Evolutionary conservation across 306 rosid species (phyloP).

Genomic region (Cicer yamashitae): DNA sequence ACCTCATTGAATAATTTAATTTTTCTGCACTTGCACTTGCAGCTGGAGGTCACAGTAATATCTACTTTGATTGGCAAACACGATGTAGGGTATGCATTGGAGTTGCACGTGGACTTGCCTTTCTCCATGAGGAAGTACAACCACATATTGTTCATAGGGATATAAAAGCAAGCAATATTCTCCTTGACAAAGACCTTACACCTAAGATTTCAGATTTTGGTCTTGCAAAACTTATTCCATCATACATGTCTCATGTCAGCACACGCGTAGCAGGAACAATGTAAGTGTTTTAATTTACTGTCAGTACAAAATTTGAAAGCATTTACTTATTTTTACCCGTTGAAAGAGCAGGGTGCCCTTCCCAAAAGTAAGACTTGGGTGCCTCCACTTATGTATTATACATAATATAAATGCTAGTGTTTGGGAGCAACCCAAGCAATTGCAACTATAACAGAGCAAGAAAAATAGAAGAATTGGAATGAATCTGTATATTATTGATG

Average conservation of each 20-base stretch:
- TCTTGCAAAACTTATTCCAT: slow-evolving; percentile 88
- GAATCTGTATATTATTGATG: too few relatives aligned
- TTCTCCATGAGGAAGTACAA: slow-evolving; percentile 84
- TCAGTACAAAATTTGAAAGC: slow-evolving; percentile 1
- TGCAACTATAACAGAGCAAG: neutral
- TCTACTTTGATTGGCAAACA: slow-evolving; percentile 72
- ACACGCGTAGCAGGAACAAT: slow-evolving; percentile 98
- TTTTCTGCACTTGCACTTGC: slow-evolving; percentile 54
- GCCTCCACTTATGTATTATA: slow-evolving; percentile 3
- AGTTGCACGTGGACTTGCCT: slow-evolving; percentile 87
- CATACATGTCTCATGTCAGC: slow-evolving; percentile 85
- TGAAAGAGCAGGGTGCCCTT: slow-evolving; percentile 12
- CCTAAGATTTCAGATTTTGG: slow-evolving; percentile 96
- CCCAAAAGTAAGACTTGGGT: slow-evolving; percentile 18
- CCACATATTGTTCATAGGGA: slow-evolving; percentile 93
- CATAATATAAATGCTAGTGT: neutral
- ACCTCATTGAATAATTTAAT: slow-evolving; percentile 15
- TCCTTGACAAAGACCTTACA: slow-evolving; percentile 72
- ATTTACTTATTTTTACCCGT: slow-evolving; percentile 10
- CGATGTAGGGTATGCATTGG: slow-evolving; percentile 70
- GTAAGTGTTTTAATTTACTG: slow-evolving; percentile 52
- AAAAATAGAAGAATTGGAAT: too few relatives aligned
- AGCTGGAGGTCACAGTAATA: slow-evolving; percentile 66
- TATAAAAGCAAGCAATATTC: slow-evolving; percentile 96
- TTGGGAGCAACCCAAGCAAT: too few relatives aligned